Base-by-base conservation (phyloP, 1,284 basidiomycete species). In the Mrakiaceae sp. region DNA sequence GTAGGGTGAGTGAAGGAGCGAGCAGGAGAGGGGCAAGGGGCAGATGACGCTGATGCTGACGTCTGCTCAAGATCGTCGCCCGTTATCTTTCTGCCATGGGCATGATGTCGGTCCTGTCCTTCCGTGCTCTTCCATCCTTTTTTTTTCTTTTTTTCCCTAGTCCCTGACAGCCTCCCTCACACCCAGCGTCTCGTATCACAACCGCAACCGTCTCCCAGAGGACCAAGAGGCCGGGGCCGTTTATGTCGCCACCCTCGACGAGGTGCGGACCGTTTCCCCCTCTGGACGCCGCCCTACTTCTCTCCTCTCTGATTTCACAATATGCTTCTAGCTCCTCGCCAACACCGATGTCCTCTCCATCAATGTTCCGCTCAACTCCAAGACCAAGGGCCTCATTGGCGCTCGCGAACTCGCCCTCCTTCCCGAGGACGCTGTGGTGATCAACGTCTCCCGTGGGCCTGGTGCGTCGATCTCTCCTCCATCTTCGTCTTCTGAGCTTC, bases 271-370 rank as follows among this genome's bases (percentile, higher is more conserved):
- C 8, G 5, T 11, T 48, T 27, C 8, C 48, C 5, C 54, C 40
- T 43, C 6, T 47, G 4, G 5, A 39, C 16, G n/a, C 10, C 10
- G 8, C 16, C 5, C 39, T 5, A 3, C 12, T 46, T 47, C 43
- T 56, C 3, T 42, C 42, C 16, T 14, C 9, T 2, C 14, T 14
- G 48, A 14, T 49, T 49, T 39, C 39, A 3, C 12, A 14, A 5
- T 12, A 11, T 44, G 5, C 27, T 14, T 16, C 14, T 48, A 64
- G 64, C 58, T 65, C 49, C 55, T 65, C 39, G 57, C 47, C 39
- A 47, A 54, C 11, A 56, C 27, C 47, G 64, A 65, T 47, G 64
- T 65, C 5, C 64, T 65, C 40, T 65, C 59, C 8, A 60, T 65
- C 27, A 58, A 65, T 50, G 58, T 60, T 10, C 64, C 64, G 3